Percentiles rank a stretch among this genome's conserved stretches.
Evolutionary conservation across 2,329 filamentous ascomycete species (phyloP).

Genomic region (Alternaria sp.): DNA sequence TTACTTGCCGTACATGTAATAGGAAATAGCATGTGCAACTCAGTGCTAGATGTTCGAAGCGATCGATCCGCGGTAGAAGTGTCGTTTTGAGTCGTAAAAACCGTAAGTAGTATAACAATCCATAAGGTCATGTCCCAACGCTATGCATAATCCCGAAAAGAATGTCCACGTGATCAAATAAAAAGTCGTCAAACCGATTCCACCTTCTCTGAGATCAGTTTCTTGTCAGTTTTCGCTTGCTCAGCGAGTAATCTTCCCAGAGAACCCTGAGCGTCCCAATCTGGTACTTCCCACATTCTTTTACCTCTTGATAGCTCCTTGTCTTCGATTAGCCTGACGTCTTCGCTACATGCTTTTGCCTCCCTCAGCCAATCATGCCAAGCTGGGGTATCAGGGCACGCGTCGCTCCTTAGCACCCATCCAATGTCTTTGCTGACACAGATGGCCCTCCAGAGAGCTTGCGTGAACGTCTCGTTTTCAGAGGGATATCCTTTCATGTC

Average conservation of each 20-base stretch:
- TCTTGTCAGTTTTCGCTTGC: slow-evolving; percentile 30
- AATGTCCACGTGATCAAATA: neutral
- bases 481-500: slow-evolving; percentile 44
- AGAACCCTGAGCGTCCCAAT: slow-evolving; percentile 44
- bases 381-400: slow-evolving; percentile 53
- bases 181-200: slow-evolving; percentile 28
- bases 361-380: slow-evolving; percentile 56
- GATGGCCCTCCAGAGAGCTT: slow-evolving; percentile 61
- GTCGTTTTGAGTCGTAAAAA: neutral
- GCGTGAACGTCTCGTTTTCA: slow-evolving; percentile 54
- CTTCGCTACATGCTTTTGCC: slow-evolving; percentile 39
- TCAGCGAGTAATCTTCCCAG: slow-evolving; percentile 33
- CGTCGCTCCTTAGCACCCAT: slow-evolving; percentile 55
- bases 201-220: slow-evolving; percentile 20
- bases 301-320: slow-evolving; percentile 21
- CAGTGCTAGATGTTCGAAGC: neutral
- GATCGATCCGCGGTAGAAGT: neutral
- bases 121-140: neutral
- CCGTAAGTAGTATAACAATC: slow-evolving; percentile 7
- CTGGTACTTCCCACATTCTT: slow-evolving; percentile 46
- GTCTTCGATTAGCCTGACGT: slow-evolving; percentile 23
- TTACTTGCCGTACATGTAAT: neutral
- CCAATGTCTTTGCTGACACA: slow-evolving; percentile 55
- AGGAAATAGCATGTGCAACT: neutral
- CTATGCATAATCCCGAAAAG: slow-evolving; percentile 5